These are phyloP conservation scores for Scedosporium aurantiacum DNA, from an alignment of 2,329 filamentous ascomycete species.

Conservation along the genomic window DNA sequence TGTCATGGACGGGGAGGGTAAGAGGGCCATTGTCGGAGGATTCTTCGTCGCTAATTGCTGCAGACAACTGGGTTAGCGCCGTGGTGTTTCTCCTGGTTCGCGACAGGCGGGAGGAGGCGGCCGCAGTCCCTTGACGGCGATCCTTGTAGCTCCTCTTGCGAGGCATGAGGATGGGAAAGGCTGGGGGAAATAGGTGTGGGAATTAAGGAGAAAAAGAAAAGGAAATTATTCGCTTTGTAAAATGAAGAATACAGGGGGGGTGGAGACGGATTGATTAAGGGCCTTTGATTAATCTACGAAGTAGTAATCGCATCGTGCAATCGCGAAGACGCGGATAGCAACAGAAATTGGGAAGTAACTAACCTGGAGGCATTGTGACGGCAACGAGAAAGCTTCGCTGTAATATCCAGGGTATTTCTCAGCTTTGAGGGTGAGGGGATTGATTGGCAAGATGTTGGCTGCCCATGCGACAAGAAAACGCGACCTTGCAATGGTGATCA, in stretches of 20 bases:
- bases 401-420: too few species aligned
- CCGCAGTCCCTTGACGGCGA: neutral
- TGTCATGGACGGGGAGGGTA: conserved; percentile 10
- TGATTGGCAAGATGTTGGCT: too few species aligned
- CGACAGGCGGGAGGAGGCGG: neutral
- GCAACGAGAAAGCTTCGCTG: too few species aligned
- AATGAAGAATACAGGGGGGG: neutral
- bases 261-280: neutral
- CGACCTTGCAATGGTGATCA: too few species aligned
- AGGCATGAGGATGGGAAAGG: neutral
- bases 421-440: too few species aligned
- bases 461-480: too few species aligned
- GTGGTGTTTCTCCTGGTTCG: neutral
- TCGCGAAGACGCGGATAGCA: too few species aligned
- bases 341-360: too few species aligned
- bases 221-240: neutral
- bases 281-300: neutral
- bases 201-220: neutral
- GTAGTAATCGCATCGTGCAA: too few species aligned
- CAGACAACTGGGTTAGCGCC: neutral
- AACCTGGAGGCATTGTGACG: too few species aligned
- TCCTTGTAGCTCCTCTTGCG: neutral
- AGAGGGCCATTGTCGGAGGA: conserved; percentile 19
- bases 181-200: neutral
- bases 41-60: conserved; percentile 32